Evolutionary conservation across 371 early-diverging fungal genomes (phyloP), one percentile per base, ranked within the genome.

Genomic region (Mucor ambiguus): DNA sequence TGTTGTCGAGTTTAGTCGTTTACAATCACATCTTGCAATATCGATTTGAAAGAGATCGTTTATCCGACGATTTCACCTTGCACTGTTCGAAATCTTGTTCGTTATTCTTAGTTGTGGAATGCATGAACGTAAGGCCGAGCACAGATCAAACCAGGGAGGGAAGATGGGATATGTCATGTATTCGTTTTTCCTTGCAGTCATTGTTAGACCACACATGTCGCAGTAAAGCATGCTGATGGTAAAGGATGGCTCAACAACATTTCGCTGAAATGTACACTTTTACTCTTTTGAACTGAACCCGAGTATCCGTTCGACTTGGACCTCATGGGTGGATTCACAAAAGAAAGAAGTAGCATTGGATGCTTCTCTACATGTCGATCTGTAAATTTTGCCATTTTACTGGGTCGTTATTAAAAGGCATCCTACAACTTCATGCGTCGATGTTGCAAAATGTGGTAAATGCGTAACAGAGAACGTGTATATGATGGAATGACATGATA

Each of bases 21-120:
- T 54, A 38, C 56, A 37, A 16, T 54, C 46, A 28, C 30, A 18
- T 58, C 22, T 32, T 22, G n/a, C 41, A 38, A 49, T 41, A 22
- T 61, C 61, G 61, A 46, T 37, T 32, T 18, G 41, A 41, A 33
- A 41, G 41, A 41, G 18, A 63, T 52, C 33, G 33, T 44, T 64
- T 38, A 30, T 33, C 12, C 57, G 57, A 32, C 32, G 22, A 61
- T 61, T 18, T n/a, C 18, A n/a, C 16, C 33, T 41, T 41, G 41
- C 16, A 66, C 38, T 76, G 82, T 80, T 78, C 72, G 83, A 73
- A 82, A 80, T 80, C 80, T 82, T 80, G 78, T 74, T 75, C 65
- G 46, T 61, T 69, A 69, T 79, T 75, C 63, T 66, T 61, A 69
- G 65, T 48, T 59, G 56, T 65, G 66, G 72, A 72, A 41, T 69